Conservation (phyloP, 2,329 filamentous ascomycete genomes). For the Penicillium sp. region DNA sequence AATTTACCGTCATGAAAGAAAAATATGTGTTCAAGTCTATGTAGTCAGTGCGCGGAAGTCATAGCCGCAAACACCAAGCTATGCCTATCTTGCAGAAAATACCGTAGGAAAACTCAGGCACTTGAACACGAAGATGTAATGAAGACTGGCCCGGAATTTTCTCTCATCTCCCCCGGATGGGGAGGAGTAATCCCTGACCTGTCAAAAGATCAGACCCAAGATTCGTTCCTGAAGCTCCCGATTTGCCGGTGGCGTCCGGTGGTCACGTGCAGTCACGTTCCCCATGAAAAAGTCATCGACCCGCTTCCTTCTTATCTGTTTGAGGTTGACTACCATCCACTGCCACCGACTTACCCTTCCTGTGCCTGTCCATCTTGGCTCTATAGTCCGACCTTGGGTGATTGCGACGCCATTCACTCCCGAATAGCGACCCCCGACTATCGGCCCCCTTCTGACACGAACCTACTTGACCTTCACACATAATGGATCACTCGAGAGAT, state of each 20-base stretch:
- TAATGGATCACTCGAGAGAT: slow-evolving; percentile 93
- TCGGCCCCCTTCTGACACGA: background rate
- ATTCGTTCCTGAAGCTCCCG: slow-evolving; percentile 14
- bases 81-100: background rate
- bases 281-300: slow-evolving; percentile 14
- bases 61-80: background rate
- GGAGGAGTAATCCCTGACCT: slow-evolving; percentile 1
- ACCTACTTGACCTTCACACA: slow-evolving; percentile 1
- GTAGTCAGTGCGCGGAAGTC: background rate
- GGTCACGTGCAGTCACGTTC: slow-evolving; percentile 13
- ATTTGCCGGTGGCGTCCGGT: slow-evolving; percentile 10
- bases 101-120: background rate
- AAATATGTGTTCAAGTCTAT: background rate
- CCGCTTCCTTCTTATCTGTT: slow-evolving; percentile 4
- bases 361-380: background rate
- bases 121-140: background rate
- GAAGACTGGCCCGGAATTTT: slow-evolving; percentile 4
- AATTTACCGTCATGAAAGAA: slow-evolving; percentile 37
- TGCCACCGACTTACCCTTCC: background rate
- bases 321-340: slow-evolving; percentile 2
- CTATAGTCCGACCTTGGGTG: slow-evolving; percentile 1
- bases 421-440: background rate
- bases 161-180: slow-evolving; percentile 8
- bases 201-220: background rate
- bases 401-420: background rate